These are phyloP conservation scores for Carex myosuroides DNA, from an alignment of 176 grass and related monocot genomes.

Conservation along the genomic window DNA sequence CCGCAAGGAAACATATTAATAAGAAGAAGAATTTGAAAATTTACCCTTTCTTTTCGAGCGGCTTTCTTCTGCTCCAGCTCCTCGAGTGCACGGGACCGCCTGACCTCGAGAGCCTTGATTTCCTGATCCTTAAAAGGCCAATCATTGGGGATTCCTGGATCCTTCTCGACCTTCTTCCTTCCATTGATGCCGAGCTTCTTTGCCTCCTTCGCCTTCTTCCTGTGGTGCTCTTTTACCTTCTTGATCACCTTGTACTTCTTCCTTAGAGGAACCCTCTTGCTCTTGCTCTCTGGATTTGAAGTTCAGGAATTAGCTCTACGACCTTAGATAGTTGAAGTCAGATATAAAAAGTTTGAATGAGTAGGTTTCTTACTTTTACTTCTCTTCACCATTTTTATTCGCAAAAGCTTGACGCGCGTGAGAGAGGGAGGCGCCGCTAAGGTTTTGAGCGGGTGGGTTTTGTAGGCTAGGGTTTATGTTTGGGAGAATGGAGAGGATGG, in stretches of 20 bases:
- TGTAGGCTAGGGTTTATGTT: conserved; percentile 13
- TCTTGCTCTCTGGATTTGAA: conserved; percentile 62
- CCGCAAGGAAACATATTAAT: neutral
- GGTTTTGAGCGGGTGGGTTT: neutral
- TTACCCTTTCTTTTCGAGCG: conserved; percentile 83
- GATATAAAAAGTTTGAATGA: neutral
- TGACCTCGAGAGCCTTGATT: conserved; percentile 69
- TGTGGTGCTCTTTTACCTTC: conserved; percentile 96
- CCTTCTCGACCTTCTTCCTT: conserved; percentile 79
- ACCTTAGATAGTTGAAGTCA: neutral
- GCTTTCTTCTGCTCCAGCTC: conserved; percentile 86
- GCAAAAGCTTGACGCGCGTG: neutral
- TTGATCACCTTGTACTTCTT: conserved; percentile 86
- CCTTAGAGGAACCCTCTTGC: conserved; percentile 68
- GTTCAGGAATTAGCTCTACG: neutral
- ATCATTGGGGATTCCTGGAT: conserved; percentile 90
- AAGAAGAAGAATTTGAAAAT: neutral
- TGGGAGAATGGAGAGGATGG: neutral
- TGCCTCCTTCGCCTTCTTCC: conserved; percentile 78
- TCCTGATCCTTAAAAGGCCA: conserved; percentile 98
- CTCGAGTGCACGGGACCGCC: conserved; percentile 54
- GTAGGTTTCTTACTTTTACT: conserved; percentile 60
- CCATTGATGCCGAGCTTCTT: conserved; percentile 36
- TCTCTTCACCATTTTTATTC: conserved; percentile 58
- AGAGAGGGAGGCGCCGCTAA: neutral